Conservation (phyloP, 306 rosid genomes). For the Pterocarpus santalinus region DNA sequence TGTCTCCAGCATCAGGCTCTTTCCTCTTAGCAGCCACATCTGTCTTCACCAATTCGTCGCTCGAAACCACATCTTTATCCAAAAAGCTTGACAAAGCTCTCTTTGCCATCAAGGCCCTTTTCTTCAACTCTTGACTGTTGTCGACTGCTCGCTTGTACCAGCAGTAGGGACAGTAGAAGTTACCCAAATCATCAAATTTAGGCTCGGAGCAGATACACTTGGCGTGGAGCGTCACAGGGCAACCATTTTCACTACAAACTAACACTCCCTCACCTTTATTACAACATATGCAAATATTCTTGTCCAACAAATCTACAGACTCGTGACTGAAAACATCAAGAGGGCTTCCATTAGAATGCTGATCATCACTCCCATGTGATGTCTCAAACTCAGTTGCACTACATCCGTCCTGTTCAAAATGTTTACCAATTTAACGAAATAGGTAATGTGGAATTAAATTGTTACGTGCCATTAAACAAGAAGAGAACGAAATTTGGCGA, state of each 20-base stretch:
- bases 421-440: not conserved
- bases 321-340: not conserved
- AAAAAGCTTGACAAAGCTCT: slow-evolving; percentile 57
- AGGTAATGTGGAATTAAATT: not conserved
- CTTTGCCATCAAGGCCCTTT: slow-evolving; percentile 56
- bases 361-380: not conserved
- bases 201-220: slow-evolving; percentile 66
- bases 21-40: not conserved
- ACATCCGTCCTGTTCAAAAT: slow-evolving; percentile 14
- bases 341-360: not conserved
- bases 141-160: slow-evolving; percentile 54
- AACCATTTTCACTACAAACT: slow-evolving; percentile 63
- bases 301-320: slow-evolving; percentile 39
- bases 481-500: not conserved
- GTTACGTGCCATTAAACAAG: not conserved
- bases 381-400: slow-evolving; percentile 32
- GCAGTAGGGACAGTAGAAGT: slow-evolving; percentile 75
- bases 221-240: slow-evolving; percentile 66
- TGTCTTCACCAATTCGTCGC: slow-evolving; percentile 23
- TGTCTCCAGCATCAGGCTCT: slow-evolving; percentile 27
- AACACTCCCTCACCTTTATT: slow-evolving; percentile 49
- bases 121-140: slow-evolving; percentile 44
- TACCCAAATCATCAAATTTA: slow-evolving; percentile 62
- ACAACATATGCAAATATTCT: slow-evolving; percentile 61
- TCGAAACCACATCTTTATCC: slow-evolving; percentile 18